phyloP scores from a whole-genome alignment of 805 yeast genomes.

The Soucietia sequanensis region DNA sequence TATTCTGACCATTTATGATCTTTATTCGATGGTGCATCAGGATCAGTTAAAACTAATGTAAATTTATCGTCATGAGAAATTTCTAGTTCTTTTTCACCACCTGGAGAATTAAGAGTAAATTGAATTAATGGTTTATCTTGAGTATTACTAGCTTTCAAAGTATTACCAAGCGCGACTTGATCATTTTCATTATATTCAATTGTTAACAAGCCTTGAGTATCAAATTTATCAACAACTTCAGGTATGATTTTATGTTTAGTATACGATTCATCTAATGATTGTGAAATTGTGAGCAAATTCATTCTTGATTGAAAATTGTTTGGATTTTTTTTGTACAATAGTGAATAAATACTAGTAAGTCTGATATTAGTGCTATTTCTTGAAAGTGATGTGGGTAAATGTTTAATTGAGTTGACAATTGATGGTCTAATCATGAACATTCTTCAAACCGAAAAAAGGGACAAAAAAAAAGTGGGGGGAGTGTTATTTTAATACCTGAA shows the following conservation, averaged over 20 bases:
- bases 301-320: slow-evolving; percentile 19
- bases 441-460: no score
- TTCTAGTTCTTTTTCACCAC: slow-evolving; percentile 41
- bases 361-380: slow-evolving; percentile 4
- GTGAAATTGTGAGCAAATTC: slow-evolving; percentile 52
- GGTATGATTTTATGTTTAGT: slow-evolving; percentile 51
- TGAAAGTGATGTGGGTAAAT: slow-evolving; percentile 4
- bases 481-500: no score
- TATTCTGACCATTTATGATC: slow-evolving; percentile 89
- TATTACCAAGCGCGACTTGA: slow-evolving; percentile 80
- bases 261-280: slow-evolving; percentile 51
- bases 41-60: slow-evolving; percentile 82
- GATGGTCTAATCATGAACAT: no score
- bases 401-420: no score
- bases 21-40: slow-evolving; percentile 85
- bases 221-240: slow-evolving; percentile 49
- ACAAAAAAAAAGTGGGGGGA: no score
- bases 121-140: slow-evolving; percentile 67
- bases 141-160: slow-evolving; percentile 61
- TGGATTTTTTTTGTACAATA: slow-evolving; percentile 1
- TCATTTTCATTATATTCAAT: slow-evolving; percentile 54
- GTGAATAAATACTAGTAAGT: slow-evolving; percentile 1
- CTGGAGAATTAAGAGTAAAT: slow-evolving; percentile 55
- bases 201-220: slow-evolving; percentile 56
- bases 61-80: slow-evolving; percentile 51